Percentiles rank a stretch among this genome's conserved stretches.
Evolutionary conservation across 106 monocot genomes (phyloP).

Genomic region (Vanilla planifolia): DNA sequence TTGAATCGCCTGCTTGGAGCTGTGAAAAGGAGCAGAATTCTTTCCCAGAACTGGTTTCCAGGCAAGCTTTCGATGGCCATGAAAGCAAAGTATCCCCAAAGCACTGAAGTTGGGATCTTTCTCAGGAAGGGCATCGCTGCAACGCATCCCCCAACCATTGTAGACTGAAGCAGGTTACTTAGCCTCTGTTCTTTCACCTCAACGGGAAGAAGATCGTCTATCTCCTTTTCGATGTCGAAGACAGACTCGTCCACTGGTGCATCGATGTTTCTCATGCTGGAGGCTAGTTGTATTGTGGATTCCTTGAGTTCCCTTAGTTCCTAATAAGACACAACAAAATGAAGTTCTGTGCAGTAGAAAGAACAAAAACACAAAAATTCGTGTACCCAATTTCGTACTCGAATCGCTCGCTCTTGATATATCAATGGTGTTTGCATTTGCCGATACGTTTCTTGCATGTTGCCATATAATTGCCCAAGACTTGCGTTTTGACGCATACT

Average conservation of each 20-base stretch:
- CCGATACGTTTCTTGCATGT: conserved; percentile 78
- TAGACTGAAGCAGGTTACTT: conserved; percentile 64
- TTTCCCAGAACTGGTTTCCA: conserved; percentile 94
- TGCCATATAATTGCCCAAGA: conserved; percentile 59
- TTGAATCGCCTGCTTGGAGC: conserved; percentile 81
- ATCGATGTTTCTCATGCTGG: conserved; percentile 57
- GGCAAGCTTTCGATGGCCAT: conserved; percentile 94
- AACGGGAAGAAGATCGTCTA: conserved; percentile 71
- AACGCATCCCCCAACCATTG: conserved; percentile 68
- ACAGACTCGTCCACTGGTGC: conserved; percentile 68
- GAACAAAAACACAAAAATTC: not conserved
- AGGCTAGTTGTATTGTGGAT: conserved; percentile 64
- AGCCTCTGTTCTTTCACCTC: conserved; percentile 82
- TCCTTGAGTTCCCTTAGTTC: conserved; percentile 67
- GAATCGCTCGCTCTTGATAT: conserved; percentile 44
- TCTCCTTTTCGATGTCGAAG: conserved; percentile 84
- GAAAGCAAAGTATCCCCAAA: conserved; percentile 88
- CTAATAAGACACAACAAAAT: conserved; percentile 18
- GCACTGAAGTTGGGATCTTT: conserved; percentile 76
- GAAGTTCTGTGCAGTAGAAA: not conserved
- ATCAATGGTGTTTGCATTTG: conserved; percentile 84
- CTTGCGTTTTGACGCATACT: conserved; percentile 58
- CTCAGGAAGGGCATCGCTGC: conserved; percentile 80
- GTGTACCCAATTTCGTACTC: conserved; percentile 17
- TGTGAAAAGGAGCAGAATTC: conserved; percentile 80